Conservation (phyloP, 306 rosid genomes). For the Vigna radiata region DNA sequence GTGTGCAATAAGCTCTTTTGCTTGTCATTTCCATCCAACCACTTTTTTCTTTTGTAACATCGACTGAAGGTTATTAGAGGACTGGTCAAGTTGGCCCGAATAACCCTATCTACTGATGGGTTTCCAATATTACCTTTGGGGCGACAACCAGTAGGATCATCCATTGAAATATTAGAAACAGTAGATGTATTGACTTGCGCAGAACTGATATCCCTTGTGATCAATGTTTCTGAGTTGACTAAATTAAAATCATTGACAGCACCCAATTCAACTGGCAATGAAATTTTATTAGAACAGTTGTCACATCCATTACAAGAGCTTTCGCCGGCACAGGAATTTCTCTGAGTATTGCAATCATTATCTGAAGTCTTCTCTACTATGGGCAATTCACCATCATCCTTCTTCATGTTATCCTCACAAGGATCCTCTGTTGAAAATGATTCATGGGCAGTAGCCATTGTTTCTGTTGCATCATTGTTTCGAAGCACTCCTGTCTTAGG, state of each 20-base stretch:
- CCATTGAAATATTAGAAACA: conserved; percentile 42
- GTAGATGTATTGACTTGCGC: conserved; percentile 35
- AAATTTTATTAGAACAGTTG: conserved; percentile 41
- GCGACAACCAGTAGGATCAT: conserved; percentile 44
- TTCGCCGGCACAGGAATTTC: conserved; percentile 31
- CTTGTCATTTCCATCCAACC: conserved; percentile 41
- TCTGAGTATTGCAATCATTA: conserved; percentile 37
- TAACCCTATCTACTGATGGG: conserved; percentile 35
- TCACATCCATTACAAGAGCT: conserved; percentile 33
- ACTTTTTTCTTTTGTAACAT: conserved; percentile 57
- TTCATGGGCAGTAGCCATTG: conserved; percentile 17
- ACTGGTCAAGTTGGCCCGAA: conserved; percentile 39
- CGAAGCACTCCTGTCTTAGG: conserved; percentile 43
- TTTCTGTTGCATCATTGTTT: conserved; percentile 39
- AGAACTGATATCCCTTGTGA: conserved; percentile 42
- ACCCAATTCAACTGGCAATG: conserved; percentile 38
- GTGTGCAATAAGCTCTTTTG: conserved; percentile 31
- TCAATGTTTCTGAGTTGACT: conserved; percentile 36
- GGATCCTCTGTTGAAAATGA: conserved; percentile 36
- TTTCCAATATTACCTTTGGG: conserved; percentile 41
- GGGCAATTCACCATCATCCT: conserved; percentile 38
- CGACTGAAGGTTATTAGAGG: conserved; percentile 60
- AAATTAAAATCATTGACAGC: conserved; percentile 38
- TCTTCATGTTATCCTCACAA: conserved; percentile 43
- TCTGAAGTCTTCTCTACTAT: conserved; percentile 40